Conservation (phyloP, 2,329 filamentous ascomycete genomes). For the Diaporthe vaccinii region DNA sequence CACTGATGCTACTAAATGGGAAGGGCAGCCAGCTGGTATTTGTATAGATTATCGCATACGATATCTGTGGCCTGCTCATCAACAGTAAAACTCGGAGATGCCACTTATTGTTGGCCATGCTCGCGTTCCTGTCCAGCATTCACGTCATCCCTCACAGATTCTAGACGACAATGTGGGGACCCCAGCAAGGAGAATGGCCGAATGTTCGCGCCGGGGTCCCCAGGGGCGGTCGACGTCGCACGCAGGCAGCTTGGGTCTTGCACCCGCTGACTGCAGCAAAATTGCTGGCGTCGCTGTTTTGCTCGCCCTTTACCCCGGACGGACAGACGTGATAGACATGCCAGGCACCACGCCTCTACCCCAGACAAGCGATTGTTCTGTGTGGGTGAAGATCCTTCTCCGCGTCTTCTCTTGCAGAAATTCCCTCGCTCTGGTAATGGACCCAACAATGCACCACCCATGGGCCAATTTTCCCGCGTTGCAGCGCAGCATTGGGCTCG, state of each 20-base stretch:
- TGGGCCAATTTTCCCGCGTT: slow-evolving; percentile 9
- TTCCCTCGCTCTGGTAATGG: slow-evolving; percentile 13
- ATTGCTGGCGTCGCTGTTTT: slow-evolving; percentile 35
- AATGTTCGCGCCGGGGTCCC: slow-evolving; percentile 35
- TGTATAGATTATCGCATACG: slow-evolving; percentile 18
- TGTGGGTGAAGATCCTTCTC: slow-evolving; percentile 4
- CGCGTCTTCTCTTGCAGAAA: slow-evolving; percentile 27
- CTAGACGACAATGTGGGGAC: slow-evolving; percentile 36
- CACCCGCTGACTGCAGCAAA: not conserved
- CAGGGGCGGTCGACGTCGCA: slow-evolving; percentile 27
- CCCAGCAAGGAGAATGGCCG: slow-evolving; percentile 36
- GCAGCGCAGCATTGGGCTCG: not conserved
- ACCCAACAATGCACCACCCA: slow-evolving; percentile 9
- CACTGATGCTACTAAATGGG: not conserved
- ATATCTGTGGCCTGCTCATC: not conserved
- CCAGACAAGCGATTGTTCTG: slow-evolving; percentile 11
- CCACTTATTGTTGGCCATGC: not conserved
- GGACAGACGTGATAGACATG: slow-evolving; percentile 1
- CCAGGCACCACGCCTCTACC: slow-evolving; percentile 23
- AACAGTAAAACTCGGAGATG: not conserved
- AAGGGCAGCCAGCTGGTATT: slow-evolving; percentile 22
- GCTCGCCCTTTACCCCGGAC: slow-evolving; percentile 40
- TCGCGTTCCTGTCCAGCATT: slow-evolving; percentile 6
- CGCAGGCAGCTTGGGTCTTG: not conserved
- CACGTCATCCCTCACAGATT: slow-evolving; percentile 27